phyloP scores from a whole-genome alignment of 768 basidiomycete species.

The Mycena vitilis region DNA sequence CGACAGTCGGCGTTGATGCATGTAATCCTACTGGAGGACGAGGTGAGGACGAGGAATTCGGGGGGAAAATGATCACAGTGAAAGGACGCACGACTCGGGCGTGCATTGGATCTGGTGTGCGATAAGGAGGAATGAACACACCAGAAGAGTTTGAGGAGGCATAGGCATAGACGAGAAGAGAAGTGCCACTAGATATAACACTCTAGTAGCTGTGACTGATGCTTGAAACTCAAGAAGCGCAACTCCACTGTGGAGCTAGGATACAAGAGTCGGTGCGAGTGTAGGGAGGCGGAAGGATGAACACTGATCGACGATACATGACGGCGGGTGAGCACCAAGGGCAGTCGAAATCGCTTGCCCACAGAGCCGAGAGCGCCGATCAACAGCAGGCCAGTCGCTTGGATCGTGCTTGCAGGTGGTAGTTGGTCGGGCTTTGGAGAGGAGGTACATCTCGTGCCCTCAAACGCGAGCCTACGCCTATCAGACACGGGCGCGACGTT shows the following conservation, averaged over 20 bases:
- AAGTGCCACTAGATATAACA: conserved; percentile 1
- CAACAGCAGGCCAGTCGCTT: background rate
- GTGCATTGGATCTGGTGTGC: background rate
- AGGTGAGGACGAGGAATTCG: background rate
- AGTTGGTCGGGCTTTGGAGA: background rate
- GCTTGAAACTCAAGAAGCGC: conserved; percentile 15
- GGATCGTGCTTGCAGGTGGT: background rate
- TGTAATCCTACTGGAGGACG: background rate
- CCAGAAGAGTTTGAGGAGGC: conserved; percentile 1
- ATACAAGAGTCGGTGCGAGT: conserved; percentile 1
- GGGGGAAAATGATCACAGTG: background rate
- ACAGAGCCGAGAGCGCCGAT: background rate
- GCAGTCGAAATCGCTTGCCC: background rate
- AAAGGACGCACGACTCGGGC: background rate
- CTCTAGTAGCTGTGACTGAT: no score
- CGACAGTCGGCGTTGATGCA: background rate
- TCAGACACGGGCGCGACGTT: conserved; percentile 18
- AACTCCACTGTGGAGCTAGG: background rate
- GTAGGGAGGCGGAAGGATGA: conserved; percentile 15
- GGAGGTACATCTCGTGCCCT: conserved; percentile 7
- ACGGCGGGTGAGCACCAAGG: background rate
- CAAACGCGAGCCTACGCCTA: conserved; percentile 20
- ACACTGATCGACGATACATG: conserved; percentile 7
- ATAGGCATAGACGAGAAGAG: conserved; percentile 2
- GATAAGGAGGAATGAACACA: background rate